Conservation (phyloP, 192 early-diverging fungal genomes). For the Chytriomyces sp. region DNA sequence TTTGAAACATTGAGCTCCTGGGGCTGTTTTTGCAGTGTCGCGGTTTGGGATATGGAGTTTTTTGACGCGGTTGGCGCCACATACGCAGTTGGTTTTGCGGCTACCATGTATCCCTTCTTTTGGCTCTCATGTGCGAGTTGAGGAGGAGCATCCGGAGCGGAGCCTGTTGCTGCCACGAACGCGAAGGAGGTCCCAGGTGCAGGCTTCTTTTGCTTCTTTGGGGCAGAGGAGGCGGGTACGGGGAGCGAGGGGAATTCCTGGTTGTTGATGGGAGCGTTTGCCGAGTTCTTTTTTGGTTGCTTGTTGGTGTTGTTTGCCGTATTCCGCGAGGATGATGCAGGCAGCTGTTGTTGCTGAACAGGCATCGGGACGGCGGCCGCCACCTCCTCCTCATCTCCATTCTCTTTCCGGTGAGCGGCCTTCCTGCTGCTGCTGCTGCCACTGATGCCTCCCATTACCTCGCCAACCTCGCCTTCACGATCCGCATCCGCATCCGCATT, state of each 20-base stretch:
- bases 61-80: background rate
- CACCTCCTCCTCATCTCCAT: background rate
- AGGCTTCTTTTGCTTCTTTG: constrained; percentile 3
- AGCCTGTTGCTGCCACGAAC: background rate
- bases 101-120: background rate
- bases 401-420: background rate
- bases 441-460: background rate
- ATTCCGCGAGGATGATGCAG: background rate
- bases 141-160: background rate
- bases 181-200: background rate
- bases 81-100: background rate
- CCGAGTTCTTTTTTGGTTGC: background rate
- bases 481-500: background rate
- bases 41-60: background rate
- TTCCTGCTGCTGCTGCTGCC: background rate
- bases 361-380: background rate
- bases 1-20: background rate
- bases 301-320: background rate
- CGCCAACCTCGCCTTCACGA: background rate
- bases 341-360: background rate
- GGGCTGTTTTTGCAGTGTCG: background rate
- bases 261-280: background rate
- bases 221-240: background rate
- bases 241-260: background rate
- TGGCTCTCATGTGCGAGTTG: background rate